Percentiles rank a stretch among this genome's conserved stretches.
These are phyloP conservation scores for Leptographium galeiforme DNA, from an alignment of 2,329 filamentous ascomycete species.

Conservation along the genomic window DNA sequence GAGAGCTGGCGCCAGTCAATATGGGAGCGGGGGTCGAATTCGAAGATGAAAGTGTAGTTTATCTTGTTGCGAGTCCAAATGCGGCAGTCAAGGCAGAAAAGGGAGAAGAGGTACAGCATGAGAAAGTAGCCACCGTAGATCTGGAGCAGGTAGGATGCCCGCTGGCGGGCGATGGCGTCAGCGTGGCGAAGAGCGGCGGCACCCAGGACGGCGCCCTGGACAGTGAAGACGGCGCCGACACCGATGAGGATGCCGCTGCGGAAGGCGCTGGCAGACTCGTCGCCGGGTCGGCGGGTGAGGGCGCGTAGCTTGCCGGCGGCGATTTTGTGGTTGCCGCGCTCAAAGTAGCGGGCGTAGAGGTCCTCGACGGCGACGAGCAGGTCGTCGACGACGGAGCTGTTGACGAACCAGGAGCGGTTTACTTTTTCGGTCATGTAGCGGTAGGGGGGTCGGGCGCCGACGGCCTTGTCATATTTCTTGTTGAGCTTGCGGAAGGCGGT, in stretches of 20 bases:
- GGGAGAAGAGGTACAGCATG: constrained; percentile 60
- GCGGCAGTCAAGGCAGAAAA: constrained; percentile 79
- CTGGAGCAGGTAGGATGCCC: constrained; percentile 63
- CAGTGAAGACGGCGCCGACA: constrained; percentile 48
- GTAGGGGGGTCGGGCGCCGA: constrained; percentile 61
- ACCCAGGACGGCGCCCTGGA: constrained; percentile 53
- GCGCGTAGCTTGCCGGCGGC: constrained; percentile 77
- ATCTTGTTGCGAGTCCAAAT: constrained; percentile 76
- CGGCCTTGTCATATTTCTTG: constrained; percentile 94
- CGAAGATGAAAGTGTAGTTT: constrained; percentile 95
- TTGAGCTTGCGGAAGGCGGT: constrained; percentile 95
- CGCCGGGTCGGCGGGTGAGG: constrained; percentile 43
- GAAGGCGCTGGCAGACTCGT: constrained; percentile 45
- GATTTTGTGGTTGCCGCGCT: constrained; percentile 83
- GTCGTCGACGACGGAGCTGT: constrained; percentile 70
- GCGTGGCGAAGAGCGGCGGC: constrained; percentile 34
- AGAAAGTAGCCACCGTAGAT: constrained; percentile 90
- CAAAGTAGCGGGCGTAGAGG: constrained; percentile 88
- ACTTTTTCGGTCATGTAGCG: constrained; percentile 87
- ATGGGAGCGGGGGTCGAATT: constrained; percentile 76
- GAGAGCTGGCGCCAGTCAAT: constrained; percentile 82
- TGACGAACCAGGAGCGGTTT: constrained; percentile 80
- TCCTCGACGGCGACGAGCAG: constrained; percentile 76
- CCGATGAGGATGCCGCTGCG: constrained; percentile 54
- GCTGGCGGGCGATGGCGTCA: constrained; percentile 32